These are phyloP conservation scores for Colletotrichum gigasporum DNA, from an alignment of 2,329 filamentous ascomycete species.

Conservation along the genomic window DNA sequence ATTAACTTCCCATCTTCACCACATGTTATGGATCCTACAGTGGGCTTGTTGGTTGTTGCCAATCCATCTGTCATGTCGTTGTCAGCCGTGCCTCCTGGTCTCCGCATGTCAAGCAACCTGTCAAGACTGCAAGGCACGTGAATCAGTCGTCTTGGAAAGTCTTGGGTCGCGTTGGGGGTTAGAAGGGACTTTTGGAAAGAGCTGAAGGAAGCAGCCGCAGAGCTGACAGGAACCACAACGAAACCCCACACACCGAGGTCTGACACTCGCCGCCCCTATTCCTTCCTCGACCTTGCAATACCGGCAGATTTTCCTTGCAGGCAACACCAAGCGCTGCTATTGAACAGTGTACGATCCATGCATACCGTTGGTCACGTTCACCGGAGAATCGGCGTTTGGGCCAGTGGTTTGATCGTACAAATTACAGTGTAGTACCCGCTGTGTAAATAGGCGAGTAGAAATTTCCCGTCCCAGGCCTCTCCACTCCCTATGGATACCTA, in stretches of 20 bases:
- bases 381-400: too few relatives aligned
- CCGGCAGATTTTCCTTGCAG: too few relatives aligned
- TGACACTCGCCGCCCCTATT: neutral
- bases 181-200: neutral
- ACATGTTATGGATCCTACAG: neutral
- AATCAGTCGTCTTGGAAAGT: slow-evolving; percentile 8
- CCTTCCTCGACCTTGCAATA: too few relatives aligned
- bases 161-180: neutral
- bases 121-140: slow-evolving; percentile 2
- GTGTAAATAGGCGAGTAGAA: too few relatives aligned
- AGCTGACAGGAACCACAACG: neutral
- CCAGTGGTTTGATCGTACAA: too few relatives aligned
- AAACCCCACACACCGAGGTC: neutral
- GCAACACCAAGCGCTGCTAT: too few relatives aligned
- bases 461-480: neutral
- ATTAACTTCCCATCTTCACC: neutral
- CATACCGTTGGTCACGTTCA: too few relatives aligned
- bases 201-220: neutral
- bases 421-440: too few relatives aligned
- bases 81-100: neutral
- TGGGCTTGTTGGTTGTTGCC: neutral
- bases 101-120: neutral
- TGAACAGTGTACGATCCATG: too few relatives aligned
- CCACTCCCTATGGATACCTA: neutral
- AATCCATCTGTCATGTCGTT: neutral